Percentiles rank a stretch among this genome's conserved stretches.
These are phyloP conservation scores for Croton laevigatus DNA, from an alignment of 441 rosid genomes.

Conservation along the genomic window DNA sequence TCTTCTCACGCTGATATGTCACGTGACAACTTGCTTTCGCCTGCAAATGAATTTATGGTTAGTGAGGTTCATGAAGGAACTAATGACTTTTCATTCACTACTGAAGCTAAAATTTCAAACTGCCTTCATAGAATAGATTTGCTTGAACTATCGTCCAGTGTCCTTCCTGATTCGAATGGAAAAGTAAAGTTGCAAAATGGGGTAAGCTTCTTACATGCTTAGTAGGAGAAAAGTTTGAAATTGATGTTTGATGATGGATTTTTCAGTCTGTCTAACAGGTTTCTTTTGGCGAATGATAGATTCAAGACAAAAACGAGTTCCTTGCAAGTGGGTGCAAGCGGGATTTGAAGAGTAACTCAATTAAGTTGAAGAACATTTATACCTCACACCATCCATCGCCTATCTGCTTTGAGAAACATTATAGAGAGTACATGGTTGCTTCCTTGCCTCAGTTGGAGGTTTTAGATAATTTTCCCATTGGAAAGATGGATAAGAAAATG, in stretches of 20 bases:
- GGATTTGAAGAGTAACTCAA: constrained; percentile 19
- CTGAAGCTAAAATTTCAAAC: constrained; percentile 24
- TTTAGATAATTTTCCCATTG: constrained; percentile 65
- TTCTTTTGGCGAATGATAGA: constrained; percentile 32
- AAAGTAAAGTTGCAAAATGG: constrained; percentile 9
- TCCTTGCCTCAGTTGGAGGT: constrained; percentile 71
- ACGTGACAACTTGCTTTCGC: constrained; percentile 3
- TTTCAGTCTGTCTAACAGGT: constrained; percentile 23
- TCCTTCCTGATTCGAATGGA: constrained; percentile 11
- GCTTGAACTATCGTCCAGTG: constrained; percentile 16
- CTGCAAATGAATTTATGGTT: constrained; percentile 2
- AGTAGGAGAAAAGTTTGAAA: constrained; percentile 11
- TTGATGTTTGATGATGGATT: constrained; percentile 11
- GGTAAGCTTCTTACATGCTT: constrained; percentile 18
- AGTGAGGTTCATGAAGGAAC: constrained; percentile 6
- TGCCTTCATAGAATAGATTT: constrained; percentile 20
- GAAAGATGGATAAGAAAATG: constrained; percentile 62
- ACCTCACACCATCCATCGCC: constrained; percentile 61
- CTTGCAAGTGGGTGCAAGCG: constrained; percentile 8
- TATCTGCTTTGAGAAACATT: constrained; percentile 84
- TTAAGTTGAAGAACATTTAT: constrained; percentile 25
- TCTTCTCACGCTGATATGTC: constrained; percentile 20
- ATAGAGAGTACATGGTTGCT: constrained; percentile 75
- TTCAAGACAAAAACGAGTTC: constrained; percentile 19
- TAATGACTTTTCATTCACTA: constrained; percentile 12